Base-by-base conservation (phyloP, 768 basidiomycete species). In the Termitomyces titanicus region DNA sequence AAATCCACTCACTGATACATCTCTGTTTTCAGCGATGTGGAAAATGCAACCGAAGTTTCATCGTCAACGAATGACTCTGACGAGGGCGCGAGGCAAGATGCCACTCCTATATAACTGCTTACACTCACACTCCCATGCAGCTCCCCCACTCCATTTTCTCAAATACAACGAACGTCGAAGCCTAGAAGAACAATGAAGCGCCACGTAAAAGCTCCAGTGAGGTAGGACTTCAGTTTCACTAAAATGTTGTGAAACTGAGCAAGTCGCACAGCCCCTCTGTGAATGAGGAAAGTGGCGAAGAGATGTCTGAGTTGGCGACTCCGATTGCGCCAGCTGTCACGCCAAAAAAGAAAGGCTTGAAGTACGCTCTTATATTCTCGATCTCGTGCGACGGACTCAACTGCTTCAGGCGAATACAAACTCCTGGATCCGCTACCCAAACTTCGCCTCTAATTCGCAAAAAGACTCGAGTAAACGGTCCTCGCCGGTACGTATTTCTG, bases 311-410 rank as follows among this genome's bases (percentile, higher is more conserved):
- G 38, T 27, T 47, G n/a, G 17, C 33, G n/a, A 61, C 68, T 38
- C 59, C 59, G 31, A 52, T 58, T 40, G 56, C 37, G 25, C 7
- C 35, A 13, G 54, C 50, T 6, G 52, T 47, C 15, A 70, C 70
- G 2, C 71, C 70, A 8, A 70, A 67, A 59, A 68, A 64, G 56
- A 68, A 67, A 54, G 69, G 70, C 34, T 57, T 65, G 8, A 73
- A 72, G 70, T 73, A 38, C 54, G 66, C 53, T 22, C 8, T 22
- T 18, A 22, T 11, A 3, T 18, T 12, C 17, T 47, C 10, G 29
- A 20, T n/a, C 31, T 20, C 13, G 4, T 31, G 33, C 10, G 37
- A n/a, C 10, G 20, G n/a, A 12, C 34, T 47, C 24, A 44, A 24
- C 15, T 33, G 31, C 17, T 43, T n/a, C 8, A 72, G 70, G 45